Evolutionary conservation across 2,329 filamentous ascomycete genomes (phyloP).

Genomic region (Pestalotiopsis sp.): DNA sequence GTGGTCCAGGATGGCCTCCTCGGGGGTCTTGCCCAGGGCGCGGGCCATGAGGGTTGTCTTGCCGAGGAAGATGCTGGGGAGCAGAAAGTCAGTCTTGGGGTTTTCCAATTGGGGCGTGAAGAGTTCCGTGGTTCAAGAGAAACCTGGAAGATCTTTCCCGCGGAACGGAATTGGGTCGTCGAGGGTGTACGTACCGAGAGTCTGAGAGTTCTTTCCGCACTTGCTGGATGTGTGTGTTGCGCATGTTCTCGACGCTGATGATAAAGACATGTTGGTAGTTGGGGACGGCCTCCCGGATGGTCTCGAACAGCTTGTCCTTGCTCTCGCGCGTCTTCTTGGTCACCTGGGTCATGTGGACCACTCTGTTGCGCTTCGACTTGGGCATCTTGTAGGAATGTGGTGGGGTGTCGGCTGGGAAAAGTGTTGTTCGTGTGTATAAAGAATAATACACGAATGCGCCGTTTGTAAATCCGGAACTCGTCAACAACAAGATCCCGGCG

Average conservation of each 20-base stretch:
- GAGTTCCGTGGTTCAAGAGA: no score
- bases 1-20: conserved; percentile 80
- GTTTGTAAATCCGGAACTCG: no score
- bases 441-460: not conserved
- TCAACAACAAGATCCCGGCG: no score
- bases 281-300: conserved; percentile 83
- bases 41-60: conserved; percentile 99
- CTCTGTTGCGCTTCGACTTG: conserved; percentile 90
- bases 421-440: not conserved
- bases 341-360: conserved; percentile 89
- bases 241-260: conserved; percentile 95
- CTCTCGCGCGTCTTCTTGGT: conserved; percentile 92
- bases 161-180: not conserved
- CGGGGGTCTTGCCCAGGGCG: conserved; percentile 78
- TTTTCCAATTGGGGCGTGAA: not conserved
- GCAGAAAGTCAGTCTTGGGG: conserved; percentile 20
- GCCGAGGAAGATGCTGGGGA: conserved; percentile 86
- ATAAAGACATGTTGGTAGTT: conserved; percentile 91
- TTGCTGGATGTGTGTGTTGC: conserved; percentile 93
- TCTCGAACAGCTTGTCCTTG: conserved; percentile 84
- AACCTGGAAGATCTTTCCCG: not conserved
- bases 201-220: conserved; percentile 84
- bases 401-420: not conserved
- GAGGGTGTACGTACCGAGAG: conserved; percentile 62
- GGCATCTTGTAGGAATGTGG: conserved; percentile 67